phyloP scores from a whole-genome alignment of 1,284 basidiomycete genomes.

The Somion occarium region DNA sequence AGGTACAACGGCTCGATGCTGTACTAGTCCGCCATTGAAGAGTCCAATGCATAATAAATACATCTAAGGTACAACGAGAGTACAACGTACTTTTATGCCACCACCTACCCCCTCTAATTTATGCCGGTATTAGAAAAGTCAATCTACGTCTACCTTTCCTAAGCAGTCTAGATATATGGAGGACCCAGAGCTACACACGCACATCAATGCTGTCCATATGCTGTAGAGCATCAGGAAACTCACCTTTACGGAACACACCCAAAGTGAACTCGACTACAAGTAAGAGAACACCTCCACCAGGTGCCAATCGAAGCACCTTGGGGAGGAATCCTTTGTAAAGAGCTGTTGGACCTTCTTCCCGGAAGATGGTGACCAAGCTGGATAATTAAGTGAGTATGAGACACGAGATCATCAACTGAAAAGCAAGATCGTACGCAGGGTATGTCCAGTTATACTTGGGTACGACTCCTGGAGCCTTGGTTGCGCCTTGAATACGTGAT shows the following conservation, averaged over 20 bases:
- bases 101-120: too few species aligned
- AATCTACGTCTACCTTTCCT: too few species aligned
- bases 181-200: slow-evolving; percentile 19
- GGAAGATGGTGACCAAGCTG: slow-evolving; percentile 72
- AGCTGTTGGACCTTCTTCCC: slow-evolving; percentile 86
- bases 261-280: slow-evolving; percentile 87
- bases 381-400: slow-evolving; percentile 1
- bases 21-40: too few species aligned
- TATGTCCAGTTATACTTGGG: slow-evolving; percentile 96
- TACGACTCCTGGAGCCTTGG: slow-evolving; percentile 57
- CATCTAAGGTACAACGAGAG: too few species aligned
- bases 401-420: neutral
- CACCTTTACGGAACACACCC: slow-evolving; percentile 69
- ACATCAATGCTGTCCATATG: neutral
- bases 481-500: slow-evolving; percentile 86
- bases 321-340: slow-evolving; percentile 94
- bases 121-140: too few species aligned
- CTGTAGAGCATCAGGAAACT: slow-evolving; percentile 18
- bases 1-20: too few species aligned
- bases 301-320: slow-evolving; percentile 83
- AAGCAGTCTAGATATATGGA: slow-evolving; percentile 19
- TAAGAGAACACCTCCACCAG: slow-evolving; percentile 91
- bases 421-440: slow-evolving; percentile 49
- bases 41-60: too few species aligned
- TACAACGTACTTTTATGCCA: too few species aligned